Evolutionary conservation across 2,329 filamentous ascomycete genomes (phyloP).

Genomic region (Colletotrichum viniferum): DNA sequence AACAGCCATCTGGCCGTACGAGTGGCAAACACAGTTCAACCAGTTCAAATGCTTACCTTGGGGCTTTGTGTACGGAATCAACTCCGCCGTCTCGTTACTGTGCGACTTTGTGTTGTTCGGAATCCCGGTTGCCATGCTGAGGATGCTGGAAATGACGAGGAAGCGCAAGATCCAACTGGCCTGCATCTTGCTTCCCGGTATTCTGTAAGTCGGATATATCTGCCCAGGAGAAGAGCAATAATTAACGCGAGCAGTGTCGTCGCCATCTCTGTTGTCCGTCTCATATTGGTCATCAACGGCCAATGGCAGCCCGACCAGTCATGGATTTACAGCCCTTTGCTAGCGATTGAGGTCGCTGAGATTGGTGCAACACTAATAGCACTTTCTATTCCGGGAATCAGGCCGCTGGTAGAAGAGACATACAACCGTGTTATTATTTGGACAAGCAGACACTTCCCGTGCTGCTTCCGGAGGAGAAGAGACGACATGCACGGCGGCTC

Average conservation of each 20-base stretch:
- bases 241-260: conserved; percentile 41
- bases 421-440: neutral
- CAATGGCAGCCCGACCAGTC: conserved; percentile 52
- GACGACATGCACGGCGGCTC: neutral
- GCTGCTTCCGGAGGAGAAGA: neutral
- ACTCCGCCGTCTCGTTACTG: conserved; percentile 51
- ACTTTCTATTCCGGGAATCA: conserved; percentile 54
- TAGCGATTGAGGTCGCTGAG: conserved; percentile 54
- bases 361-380: conserved; percentile 55
- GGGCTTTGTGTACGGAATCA: conserved; percentile 56
- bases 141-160: conserved; percentile 45
- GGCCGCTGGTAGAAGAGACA: conserved; percentile 37
- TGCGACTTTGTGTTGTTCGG: conserved; percentile 56
- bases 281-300: conserved; percentile 51
- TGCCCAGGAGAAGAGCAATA: fast-evolving
- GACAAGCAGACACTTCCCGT: neutral
- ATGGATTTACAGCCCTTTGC: conserved; percentile 55
- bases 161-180: conserved; percentile 51
- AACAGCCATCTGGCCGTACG: conserved; percentile 56
- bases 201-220: conserved; percentile 40
- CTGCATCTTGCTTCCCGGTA: conserved; percentile 52
- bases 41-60: conserved; percentile 51
- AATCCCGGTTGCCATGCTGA: conserved; percentile 53
- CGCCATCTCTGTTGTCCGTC: conserved; percentile 49
- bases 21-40: conserved; percentile 43